Percentiles rank a stretch among this genome's conserved stretches.
Conservation (phyloP, 2,329 filamentous ascomycete species). For the Xylogone sp. region DNA sequence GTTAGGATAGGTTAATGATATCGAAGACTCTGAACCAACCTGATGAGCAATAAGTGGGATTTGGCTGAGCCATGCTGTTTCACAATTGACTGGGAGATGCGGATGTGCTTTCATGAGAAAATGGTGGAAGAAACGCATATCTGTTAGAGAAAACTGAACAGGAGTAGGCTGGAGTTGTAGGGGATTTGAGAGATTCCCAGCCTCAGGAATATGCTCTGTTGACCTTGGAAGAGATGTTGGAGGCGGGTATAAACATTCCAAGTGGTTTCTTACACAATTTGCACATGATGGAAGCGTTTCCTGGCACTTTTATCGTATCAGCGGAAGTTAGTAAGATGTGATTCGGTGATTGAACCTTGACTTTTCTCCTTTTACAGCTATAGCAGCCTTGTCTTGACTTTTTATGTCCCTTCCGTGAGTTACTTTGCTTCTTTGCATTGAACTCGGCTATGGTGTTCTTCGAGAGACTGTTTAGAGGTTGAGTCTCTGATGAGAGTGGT, state of each 20-base stretch:
- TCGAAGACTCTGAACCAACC: slow-evolving; percentile 35
- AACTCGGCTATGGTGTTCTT: neutral
- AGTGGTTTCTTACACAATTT: slow-evolving; percentile 58
- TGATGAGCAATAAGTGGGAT: slow-evolving; percentile 65
- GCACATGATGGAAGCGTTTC: slow-evolving; percentile 60
- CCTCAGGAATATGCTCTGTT: slow-evolving; percentile 5
- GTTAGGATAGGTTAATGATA: neutral
- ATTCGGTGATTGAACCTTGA: slow-evolving; percentile 45
- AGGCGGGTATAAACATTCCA: slow-evolving; percentile 61
- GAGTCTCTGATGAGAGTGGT: neutral
- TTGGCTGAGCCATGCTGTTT: slow-evolving; percentile 63
- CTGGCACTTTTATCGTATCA: slow-evolving; percentile 47
- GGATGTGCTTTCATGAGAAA: slow-evolving; percentile 62
- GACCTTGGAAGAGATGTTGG: slow-evolving; percentile 48
- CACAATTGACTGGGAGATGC: slow-evolving; percentile 60
- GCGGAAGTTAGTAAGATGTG: neutral
- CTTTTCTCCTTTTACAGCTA: slow-evolving; percentile 63
- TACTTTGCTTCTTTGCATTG: neutral
- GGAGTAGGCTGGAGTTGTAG: slow-evolving; percentile 37
- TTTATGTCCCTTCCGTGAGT: slow-evolving; percentile 54
- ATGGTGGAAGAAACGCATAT: slow-evolving; percentile 68
- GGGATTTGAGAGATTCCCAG: slow-evolving; percentile 5
- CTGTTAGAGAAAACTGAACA: slow-evolving; percentile 55
- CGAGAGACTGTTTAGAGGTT: neutral
- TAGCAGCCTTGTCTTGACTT: slow-evolving; percentile 64